Conservation (phyloP, 441 rosid species). For the Brassica hybrid region DNA sequence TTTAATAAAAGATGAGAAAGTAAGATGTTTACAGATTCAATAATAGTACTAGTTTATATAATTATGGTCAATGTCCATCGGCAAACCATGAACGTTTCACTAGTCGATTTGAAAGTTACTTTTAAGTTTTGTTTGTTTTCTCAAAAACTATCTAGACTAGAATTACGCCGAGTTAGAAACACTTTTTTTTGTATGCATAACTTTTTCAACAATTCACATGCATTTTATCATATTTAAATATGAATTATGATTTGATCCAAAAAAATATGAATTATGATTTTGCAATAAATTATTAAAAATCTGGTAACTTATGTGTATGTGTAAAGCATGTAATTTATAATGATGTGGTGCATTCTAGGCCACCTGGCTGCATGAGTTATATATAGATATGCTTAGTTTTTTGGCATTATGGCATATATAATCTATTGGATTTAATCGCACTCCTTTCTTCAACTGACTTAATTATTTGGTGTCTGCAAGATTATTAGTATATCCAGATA, state of each 20-base stretch:
- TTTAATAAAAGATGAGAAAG: slow-evolving; percentile 15
- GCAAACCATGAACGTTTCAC: slow-evolving; percentile 19
- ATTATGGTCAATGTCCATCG: slow-evolving; percentile 15
- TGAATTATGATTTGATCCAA: neutral
- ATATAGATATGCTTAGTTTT: neutral
- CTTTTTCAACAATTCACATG: neutral
- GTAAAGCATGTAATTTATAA: neutral
- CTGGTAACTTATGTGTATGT: neutral
- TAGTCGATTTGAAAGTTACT: neutral
- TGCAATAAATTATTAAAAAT: neutral
- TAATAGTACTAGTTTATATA: slow-evolving; percentile 2
- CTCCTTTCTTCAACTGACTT: slow-evolving; percentile 22
- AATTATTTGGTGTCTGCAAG: slow-evolving; percentile 23
- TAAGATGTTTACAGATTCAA: slow-evolving; percentile 11
- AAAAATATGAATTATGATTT: neutral
- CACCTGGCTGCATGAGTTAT: slow-evolving; percentile 17
- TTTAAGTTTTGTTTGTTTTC: neutral
- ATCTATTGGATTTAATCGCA: slow-evolving; percentile 5
- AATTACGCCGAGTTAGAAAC: neutral
- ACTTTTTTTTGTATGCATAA: too few relatives aligned
- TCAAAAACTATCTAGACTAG: neutral
- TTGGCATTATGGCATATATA: slow-evolving; percentile 11
- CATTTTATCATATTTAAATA: neutral
- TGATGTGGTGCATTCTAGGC: slow-evolving; percentile 23
- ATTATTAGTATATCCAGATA: slow-evolving; percentile 13